A percentile compares a stretch with the other conserved stretches of the same genome.
These are phyloP conservation scores for Pulveroboletus sp. DNA, from an alignment of 1,284 basidiomycete species.

Conservation along the genomic window DNA sequence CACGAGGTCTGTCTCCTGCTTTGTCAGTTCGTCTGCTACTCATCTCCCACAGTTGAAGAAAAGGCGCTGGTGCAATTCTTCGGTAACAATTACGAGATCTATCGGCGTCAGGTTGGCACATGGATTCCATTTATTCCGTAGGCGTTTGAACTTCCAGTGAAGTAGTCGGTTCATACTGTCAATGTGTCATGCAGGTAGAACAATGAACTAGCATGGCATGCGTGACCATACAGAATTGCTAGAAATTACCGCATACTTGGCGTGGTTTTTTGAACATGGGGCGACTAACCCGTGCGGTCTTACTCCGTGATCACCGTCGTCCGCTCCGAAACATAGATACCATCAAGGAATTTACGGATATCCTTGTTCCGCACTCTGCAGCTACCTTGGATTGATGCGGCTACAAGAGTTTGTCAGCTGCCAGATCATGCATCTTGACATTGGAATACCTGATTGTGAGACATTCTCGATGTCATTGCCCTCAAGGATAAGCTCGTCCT, in stretches of 20 bases:
- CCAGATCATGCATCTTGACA: background rate
- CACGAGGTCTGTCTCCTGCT: slow-evolving; percentile 59
- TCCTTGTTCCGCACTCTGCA: slow-evolving; percentile 98
- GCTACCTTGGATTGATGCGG: slow-evolving; percentile 92
- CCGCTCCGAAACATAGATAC: slow-evolving; percentile 92
- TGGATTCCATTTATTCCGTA: slow-evolving; percentile 71
- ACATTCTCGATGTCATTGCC: slow-evolving; percentile 96
- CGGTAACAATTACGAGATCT: slow-evolving; percentile 74
- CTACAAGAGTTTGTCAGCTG: slow-evolving; percentile 41
- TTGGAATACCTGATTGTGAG: slow-evolving; percentile 79
- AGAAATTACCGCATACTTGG: slow-evolving; percentile 26
- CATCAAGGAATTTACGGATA: slow-evolving; percentile 92
- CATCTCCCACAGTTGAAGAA: slow-evolving; percentile 65
- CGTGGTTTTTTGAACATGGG: slow-evolving; percentile 19
- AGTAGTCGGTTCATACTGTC: background rate
- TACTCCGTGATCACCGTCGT: slow-evolving; percentile 54
- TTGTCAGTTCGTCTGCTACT: slow-evolving; percentile 7
- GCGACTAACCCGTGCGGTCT: slow-evolving; percentile 8
- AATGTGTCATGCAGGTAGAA: slow-evolving; percentile 2
- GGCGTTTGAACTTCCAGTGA: slow-evolving; percentile 43
- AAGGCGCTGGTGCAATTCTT: slow-evolving; percentile 75
- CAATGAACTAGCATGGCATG: slow-evolving; percentile 27
- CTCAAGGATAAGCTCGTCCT: slow-evolving; percentile 93
- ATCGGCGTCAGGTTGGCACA: slow-evolving; percentile 68
- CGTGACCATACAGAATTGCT: slow-evolving; percentile 32